phyloP scores from a whole-genome alignment of 2,329 filamentous ascomycete species.

The Colletotrichum plurivorum region DNA sequence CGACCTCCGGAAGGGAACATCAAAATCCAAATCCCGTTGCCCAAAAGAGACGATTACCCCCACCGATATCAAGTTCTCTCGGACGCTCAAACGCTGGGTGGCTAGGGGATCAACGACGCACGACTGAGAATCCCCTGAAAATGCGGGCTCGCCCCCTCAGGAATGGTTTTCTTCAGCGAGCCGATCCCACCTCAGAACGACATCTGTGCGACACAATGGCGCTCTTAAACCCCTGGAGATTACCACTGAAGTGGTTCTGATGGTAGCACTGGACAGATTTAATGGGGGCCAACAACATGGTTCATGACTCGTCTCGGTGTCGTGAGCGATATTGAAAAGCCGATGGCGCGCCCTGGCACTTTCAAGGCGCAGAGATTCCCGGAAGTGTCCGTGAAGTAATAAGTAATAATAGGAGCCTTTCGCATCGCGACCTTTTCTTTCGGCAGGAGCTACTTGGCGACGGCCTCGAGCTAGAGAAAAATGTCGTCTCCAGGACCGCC shows the following conservation, averaged over 20 bases:
- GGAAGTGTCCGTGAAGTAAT: neutral
- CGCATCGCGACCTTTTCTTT: neutral
- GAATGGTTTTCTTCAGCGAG: neutral
- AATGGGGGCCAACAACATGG: neutral
- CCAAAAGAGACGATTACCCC: neutral
- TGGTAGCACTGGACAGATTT: neutral
- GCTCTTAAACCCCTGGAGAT: neutral
- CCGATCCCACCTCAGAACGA: neutral
- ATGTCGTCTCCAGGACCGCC: neutral
- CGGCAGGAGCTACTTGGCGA: neutral
- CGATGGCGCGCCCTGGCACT: too few species aligned
- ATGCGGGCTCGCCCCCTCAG: neutral
- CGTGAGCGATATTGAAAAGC: neutral
- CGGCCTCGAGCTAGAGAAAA: neutral
- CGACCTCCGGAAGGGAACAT: too few species aligned
- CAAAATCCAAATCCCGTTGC: too few species aligned
- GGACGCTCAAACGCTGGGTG: neutral
- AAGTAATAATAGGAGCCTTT: neutral
- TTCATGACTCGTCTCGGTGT: neutral
- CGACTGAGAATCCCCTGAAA: neutral
- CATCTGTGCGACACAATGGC: neutral
- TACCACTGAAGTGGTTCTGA: neutral
- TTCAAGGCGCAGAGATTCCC: neutral
- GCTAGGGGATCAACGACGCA: too few species aligned
- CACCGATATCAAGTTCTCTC: neutral